Percentiles rank a stretch among this genome's conserved stretches.
Conservation (phyloP, 768 basidiomycete species). For the Russula sp. region DNA sequence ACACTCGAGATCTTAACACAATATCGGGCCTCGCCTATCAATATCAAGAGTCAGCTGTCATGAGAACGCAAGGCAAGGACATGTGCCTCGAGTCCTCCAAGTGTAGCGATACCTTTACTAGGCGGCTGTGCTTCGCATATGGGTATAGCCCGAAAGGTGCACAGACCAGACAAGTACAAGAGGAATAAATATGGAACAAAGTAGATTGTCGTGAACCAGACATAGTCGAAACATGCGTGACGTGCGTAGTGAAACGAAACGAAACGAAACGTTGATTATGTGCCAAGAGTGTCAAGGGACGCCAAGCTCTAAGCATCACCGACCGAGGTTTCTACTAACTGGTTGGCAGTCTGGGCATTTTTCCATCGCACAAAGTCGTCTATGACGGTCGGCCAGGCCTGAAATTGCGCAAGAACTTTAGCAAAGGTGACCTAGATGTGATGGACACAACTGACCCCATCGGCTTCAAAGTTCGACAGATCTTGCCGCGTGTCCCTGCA, state of each 20-base stretch:
- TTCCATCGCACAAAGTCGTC: slow-evolving; percentile 77
- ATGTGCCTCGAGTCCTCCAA: neutral
- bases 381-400: slow-evolving; percentile 81
- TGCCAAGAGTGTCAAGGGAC: neutral
- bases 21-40: neutral
- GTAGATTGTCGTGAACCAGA: neutral
- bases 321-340: neutral
- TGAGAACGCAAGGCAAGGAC: neutral
- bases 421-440: slow-evolving; percentile 23
- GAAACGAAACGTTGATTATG: neutral
- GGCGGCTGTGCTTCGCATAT: neutral
- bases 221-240: slow-evolving; percentile 1
- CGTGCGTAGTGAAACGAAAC: neutral
- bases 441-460: slow-evolving; percentile 45
- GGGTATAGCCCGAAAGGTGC: too few relatives aligned
- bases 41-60: neutral
- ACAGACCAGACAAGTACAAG: neutral
- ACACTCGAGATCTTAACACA: neutral
- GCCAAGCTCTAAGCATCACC: slow-evolving; percentile 1
- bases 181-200: neutral
- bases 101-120: neutral
- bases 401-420: neutral
- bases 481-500: slow-evolving; percentile 52
- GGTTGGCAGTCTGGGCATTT: slow-evolving; percentile 24
- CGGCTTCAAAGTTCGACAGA: slow-evolving; percentile 62